A percentile compares a stretch with the other conserved stretches of the same genome.
Conservation (phyloP, 495 filamentous ascomycete genomes). For the Aspergillus olivimuriae region DNA sequence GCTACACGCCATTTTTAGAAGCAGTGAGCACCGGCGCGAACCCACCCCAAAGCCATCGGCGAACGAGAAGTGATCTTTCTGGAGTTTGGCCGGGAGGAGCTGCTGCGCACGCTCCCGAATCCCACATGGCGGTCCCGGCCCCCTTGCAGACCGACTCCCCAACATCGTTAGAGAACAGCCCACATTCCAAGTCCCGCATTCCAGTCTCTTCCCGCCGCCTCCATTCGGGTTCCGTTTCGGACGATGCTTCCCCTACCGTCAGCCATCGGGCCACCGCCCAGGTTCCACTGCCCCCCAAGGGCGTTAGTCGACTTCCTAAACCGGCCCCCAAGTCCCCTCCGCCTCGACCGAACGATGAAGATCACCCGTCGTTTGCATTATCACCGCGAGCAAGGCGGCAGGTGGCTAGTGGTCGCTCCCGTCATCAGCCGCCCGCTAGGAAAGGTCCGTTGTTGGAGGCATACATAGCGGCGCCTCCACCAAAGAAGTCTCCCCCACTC, state of each 20-base stretch:
- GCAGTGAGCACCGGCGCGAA: slow-evolving; percentile 32
- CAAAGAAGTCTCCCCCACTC: slow-evolving; percentile 65
- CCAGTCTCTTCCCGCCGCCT: slow-evolving; percentile 46
- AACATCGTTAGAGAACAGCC: slow-evolving; percentile 24
- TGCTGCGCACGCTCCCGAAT: slow-evolving; percentile 24
- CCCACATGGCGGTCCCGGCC: slow-evolving; percentile 34
- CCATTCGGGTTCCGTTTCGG: slow-evolving; percentile 41
- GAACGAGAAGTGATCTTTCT: slow-evolving; percentile 42
- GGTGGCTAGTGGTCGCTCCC: slow-evolving; percentile 25
- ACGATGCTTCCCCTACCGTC: slow-evolving; percentile 36
- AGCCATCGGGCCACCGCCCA: slow-evolving; percentile 25
- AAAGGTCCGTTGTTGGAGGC: slow-evolving; percentile 51
- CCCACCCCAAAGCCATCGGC: slow-evolving; percentile 35
- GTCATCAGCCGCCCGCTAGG: slow-evolving; percentile 27
- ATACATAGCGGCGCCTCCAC: slow-evolving; percentile 58
- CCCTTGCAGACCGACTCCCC: slow-evolving; percentile 28
- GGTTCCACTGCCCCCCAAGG: slow-evolving; percentile 37
- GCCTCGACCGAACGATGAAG: slow-evolving; percentile 23
- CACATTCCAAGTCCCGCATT: slow-evolving; percentile 52
- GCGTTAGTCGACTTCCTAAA: slow-evolving; percentile 39
- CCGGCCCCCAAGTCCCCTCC: slow-evolving; percentile 29
- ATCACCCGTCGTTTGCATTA: slow-evolving; percentile 25
- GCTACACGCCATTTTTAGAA: slow-evolving; percentile 41
- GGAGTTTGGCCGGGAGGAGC: slow-evolving; percentile 15
- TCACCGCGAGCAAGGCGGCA: slow-evolving; percentile 32